Evolutionary conservation across 768 basidiomycete species (phyloP), one percentile per base, ranked within the genome.

Genomic region (Psilocybe sp.): DNA sequence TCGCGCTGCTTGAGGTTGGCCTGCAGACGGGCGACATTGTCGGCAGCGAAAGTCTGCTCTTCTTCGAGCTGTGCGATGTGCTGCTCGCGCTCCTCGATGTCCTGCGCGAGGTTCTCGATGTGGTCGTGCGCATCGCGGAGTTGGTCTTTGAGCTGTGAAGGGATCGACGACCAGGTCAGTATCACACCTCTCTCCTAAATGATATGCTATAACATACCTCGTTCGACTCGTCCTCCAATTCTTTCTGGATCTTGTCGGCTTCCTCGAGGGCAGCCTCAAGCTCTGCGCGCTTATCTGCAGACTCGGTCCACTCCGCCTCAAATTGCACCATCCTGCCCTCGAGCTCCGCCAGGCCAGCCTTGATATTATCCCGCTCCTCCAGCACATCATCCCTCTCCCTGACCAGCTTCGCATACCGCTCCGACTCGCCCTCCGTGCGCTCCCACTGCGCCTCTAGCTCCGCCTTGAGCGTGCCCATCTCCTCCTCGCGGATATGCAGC

Each of bases 391-490:
- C 49, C 52, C 65, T 67, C 49, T 83, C 82, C n/a, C 70, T 67
- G 3, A 28, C 68, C 33, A 74, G 52, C 40, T 61, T 64, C 8
- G 57, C 52, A 14, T 56, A 47, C 53, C 65, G 66, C 49, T 83
- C 82, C 14, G 70, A 67, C 12, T 70, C 65, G 51, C 70, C 69
- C 66, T 87, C 85, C 7, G 85, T 81, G 49, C 81, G 70, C 32
- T 72, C 69, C 87, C 87, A 89, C 65, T 89, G 87, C 9, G 81
- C 79, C 58, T 89, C 83, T 31, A 89, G 62, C 65, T 91, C 87
- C 0, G 64, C 61, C 61, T 84, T 83, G 54, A 88, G 65, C 18
- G 79, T 68, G 6, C 49, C 62, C 39, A 71, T 69, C 52, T 80
- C 77, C 20, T 77, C 73, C 12, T 79, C 73, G 40, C 73, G 68